A percentile compares a stretch with the other conserved stretches of the same genome.
phyloP scores from a whole-genome alignment of 1,139 yeast species.

The Sugiyamaella neomexicana region DNA sequence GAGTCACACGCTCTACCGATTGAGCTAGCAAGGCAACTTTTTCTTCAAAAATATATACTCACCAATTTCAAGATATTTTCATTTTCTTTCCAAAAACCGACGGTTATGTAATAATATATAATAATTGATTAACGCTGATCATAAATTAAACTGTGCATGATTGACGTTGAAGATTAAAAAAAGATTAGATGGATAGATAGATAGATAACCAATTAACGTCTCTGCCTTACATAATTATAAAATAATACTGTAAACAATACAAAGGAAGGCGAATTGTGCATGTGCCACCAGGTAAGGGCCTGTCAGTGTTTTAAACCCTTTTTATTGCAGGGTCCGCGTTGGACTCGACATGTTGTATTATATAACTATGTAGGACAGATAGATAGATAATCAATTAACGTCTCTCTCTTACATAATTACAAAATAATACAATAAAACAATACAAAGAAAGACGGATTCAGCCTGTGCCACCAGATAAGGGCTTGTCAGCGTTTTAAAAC shows the following conservation, averaged over 20 bases:
- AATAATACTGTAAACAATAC: not conserved
- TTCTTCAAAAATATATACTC: no score
- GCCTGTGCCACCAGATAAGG: no score
- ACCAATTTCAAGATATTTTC: no score
- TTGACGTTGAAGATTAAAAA: not conserved
- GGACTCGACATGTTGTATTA: not conserved
- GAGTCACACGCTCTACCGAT: constrained; percentile 33
- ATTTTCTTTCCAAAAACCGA: not conserved
- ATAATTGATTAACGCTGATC: not conserved
- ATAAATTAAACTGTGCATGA: no score
- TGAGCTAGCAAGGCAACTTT: constrained; percentile 29
- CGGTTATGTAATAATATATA: not conserved
- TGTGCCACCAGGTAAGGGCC: not conserved
- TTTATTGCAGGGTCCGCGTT: not conserved
- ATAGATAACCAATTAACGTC: not conserved
- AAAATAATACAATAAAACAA: no score
- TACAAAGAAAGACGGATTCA: no score
- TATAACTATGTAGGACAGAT: no score
- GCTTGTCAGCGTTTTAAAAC: no score
- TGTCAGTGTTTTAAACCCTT: not conserved
- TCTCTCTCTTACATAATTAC: no score
- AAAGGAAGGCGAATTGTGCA: not conserved
- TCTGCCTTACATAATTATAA: not conserved
- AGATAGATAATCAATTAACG: no score
- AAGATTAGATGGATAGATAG: not conserved